These are phyloP conservation scores for Neurospora sp. DNA, from an alignment of 495 filamentous ascomycete species.

Conservation along the genomic window DNA sequence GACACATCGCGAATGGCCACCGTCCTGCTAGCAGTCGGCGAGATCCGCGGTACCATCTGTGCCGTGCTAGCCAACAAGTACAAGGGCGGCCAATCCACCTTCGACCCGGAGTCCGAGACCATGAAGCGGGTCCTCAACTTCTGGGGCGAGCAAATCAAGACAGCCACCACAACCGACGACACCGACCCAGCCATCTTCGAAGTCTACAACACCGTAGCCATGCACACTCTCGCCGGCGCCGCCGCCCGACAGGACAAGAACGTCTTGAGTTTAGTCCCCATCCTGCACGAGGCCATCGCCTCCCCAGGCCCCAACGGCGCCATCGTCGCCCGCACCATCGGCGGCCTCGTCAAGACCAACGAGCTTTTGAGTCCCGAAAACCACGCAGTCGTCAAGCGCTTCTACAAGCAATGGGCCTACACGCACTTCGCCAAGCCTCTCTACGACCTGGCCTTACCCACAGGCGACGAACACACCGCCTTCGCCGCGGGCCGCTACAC, in stretches of 20 bases:
- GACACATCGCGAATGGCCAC: conserved; percentile 3
- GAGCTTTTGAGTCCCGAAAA: conserved; percentile 16
- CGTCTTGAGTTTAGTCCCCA: conserved; percentile 9
- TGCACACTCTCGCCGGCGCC: conserved; percentile 20
- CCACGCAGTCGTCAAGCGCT: conserved; percentile 22
- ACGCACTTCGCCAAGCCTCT: conserved; percentile 19
- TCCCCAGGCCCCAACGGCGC: conserved; percentile 12
- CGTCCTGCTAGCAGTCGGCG: conserved; percentile 1
- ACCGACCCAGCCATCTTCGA: conserved; percentile 9
- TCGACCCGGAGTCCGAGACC: conserved; percentile 16
- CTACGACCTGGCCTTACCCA: conserved; percentile 16
- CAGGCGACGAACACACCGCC: neutral
- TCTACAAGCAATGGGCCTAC: conserved; percentile 28
- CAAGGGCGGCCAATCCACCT: conserved; percentile 17
- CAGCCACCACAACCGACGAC: conserved; percentile 2
- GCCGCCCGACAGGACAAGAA: conserved; percentile 20
- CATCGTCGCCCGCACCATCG: conserved; percentile 18
- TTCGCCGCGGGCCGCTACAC: conserved; percentile 16
- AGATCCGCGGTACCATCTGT: conserved; percentile 20
- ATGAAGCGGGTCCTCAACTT: conserved; percentile 13
- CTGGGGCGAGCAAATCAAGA: conserved; percentile 15
- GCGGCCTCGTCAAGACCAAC: conserved; percentile 16
- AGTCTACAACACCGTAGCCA: conserved; percentile 13
- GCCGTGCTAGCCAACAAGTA: conserved; percentile 28
- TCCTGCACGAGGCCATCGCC: conserved; percentile 11